phyloP scores from a whole-genome alignment of 305 asterid species.

The Striga hermonthica region DNA sequence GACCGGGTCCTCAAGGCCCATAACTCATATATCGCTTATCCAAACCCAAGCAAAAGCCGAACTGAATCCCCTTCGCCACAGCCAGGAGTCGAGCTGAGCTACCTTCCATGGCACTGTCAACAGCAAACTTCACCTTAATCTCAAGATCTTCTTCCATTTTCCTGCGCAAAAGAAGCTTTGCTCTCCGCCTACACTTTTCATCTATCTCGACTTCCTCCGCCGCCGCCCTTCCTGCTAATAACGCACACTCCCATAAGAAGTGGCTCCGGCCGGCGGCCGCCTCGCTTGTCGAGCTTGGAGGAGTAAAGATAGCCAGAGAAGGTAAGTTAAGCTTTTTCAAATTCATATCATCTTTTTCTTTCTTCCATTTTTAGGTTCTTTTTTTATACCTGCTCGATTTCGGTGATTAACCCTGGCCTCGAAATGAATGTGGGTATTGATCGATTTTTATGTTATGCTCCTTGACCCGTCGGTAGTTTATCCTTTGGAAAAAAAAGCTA shows the following conservation, averaged over 20 bases:
- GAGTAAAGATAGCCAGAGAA: conserved; percentile 54
- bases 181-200: conserved; percentile 34
- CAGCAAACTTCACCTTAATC: conserved; percentile 45
- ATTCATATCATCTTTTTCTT: no score
- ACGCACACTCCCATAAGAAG: conserved; percentile 35
- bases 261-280: conserved; percentile 46
- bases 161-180: conserved; percentile 34
- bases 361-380: no score
- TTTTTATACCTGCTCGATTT: no score
- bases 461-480: background rate
- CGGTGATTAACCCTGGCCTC: no score
- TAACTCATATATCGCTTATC: background rate
- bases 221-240: conserved; percentile 30
- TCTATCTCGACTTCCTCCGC: conserved; percentile 39
- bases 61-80: background rate
- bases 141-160: conserved; percentile 39
- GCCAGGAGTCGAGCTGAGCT: background rate
- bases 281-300: conserved; percentile 55
- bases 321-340: conserved; percentile 33
- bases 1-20: conserved; percentile 2
- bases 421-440: no score
- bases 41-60: conserved; percentile 1
- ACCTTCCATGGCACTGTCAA: conserved; percentile 46
- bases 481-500: no score
- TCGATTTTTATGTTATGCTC: background rate